phyloP scores from a whole-genome alignment of 2,329 filamentous ascomycete species.

The Pseudocercospora pini-densiflorae region DNA sequence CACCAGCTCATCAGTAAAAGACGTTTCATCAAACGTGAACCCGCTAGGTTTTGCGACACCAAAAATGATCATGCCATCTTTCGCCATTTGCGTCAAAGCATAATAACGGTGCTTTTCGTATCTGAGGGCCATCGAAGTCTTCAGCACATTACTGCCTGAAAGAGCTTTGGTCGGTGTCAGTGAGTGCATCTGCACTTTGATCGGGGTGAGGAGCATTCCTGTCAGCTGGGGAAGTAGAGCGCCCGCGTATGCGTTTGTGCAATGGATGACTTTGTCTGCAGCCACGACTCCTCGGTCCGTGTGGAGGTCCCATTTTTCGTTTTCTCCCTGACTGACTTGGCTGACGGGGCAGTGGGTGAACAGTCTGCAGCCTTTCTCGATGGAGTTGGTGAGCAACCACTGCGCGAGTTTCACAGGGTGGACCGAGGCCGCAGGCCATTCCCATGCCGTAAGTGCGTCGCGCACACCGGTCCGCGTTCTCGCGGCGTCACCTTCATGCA shows the following conservation, averaged over 20 bases:
- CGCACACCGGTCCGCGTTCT: not conserved
- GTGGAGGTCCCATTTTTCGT: slow-evolving; percentile 5
- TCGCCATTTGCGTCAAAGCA: slow-evolving; percentile 44
- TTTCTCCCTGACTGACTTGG: slow-evolving; percentile 5
- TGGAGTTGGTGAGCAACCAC: slow-evolving; percentile 16
- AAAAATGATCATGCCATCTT: slow-evolving; percentile 50
- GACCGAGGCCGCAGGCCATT: slow-evolving; percentile 14
- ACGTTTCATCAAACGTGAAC: too few relatives aligned
- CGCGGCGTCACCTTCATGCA: not conserved
- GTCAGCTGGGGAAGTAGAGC: slow-evolving; percentile 38
- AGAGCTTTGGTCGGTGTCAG: slow-evolving; percentile 30
- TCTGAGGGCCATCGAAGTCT: slow-evolving; percentile 14
- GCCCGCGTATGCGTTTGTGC: slow-evolving; percentile 28
- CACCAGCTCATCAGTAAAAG: slow-evolving; percentile 41
- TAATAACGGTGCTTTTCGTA: slow-evolving; percentile 36
- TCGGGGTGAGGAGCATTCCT: not conserved
- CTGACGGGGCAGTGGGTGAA: slow-evolving; percentile 71
- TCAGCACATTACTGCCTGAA: too few relatives aligned
- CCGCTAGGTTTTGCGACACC: slow-evolving; percentile 45
- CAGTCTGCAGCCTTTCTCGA: slow-evolving; percentile 61
- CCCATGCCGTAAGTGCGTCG: not conserved
- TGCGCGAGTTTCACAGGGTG: slow-evolving; percentile 29
- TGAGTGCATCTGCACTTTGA: slow-evolving; percentile 18
- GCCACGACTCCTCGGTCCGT: slow-evolving; percentile 31
- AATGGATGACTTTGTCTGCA: slow-evolving; percentile 36